A percentile compares a stretch with the other conserved stretches of the same genome.
Evolutionary conservation across 148 eudicot genomes (phyloP).

Genomic region (Rhododendron molle): DNA sequence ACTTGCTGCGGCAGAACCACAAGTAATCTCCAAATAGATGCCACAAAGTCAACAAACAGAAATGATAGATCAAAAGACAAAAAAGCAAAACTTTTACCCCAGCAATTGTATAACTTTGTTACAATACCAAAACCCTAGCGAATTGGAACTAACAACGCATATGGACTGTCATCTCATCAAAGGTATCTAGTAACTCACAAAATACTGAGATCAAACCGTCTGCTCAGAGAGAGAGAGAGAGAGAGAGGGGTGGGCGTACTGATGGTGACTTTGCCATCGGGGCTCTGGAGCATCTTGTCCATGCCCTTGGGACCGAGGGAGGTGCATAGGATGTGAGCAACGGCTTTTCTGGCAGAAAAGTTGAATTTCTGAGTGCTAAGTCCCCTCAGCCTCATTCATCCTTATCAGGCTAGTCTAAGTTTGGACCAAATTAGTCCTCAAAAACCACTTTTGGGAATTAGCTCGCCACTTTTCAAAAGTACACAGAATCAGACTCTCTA

Average conservation of each 20-base stretch:
- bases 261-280: constrained; percentile 91
- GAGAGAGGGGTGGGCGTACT: constrained; percentile 29
- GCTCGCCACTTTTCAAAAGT: no score
- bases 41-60: neutral
- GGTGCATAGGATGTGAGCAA: constrained; percentile 79
- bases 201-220: neutral
- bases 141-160: neutral
- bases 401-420: no score
- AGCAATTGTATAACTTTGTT: neutral
- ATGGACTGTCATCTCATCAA: neutral
- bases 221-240: neutral
- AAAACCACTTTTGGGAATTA: no score
- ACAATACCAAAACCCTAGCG: neutral
- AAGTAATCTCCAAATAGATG: neutral
- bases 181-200: neutral
- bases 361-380: constrained; percentile 88
- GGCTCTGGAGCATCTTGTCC: constrained; percentile 96
- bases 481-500: no score
- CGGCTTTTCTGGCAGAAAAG: constrained; percentile 81
- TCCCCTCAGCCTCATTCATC: constrained; percentile 54
- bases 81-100: neutral
- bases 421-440: no score
- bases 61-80: no score
- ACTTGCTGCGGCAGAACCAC: neutral
- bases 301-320: constrained; percentile 97